Conservation (phyloP, 208 protist species). For the Acanthamoeba sp. region DNA sequence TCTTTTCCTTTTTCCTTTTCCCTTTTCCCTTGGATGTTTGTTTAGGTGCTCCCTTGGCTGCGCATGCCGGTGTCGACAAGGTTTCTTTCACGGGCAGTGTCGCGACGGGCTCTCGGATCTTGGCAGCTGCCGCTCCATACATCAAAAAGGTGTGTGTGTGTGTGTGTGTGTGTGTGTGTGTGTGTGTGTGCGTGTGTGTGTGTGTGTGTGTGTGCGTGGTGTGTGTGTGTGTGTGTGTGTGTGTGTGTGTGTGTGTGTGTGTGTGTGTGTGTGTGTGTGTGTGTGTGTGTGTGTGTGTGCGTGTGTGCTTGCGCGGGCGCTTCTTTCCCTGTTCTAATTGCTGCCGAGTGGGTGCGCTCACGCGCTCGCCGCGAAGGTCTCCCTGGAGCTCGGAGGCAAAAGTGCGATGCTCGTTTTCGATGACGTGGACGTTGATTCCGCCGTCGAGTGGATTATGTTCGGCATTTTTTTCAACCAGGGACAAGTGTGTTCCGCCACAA, state of each 20-base stretch:
- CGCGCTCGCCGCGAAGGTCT: neutral
- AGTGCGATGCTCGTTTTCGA: conserved; percentile 63
- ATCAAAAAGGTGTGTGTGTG: conserved; percentile 22
- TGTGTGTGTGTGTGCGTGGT: neutral
- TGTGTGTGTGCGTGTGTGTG: too few species aligned
- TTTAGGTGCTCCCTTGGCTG: conserved; percentile 3
- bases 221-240: neutral
- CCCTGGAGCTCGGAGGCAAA: conserved; percentile 71
- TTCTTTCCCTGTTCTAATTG: neutral
- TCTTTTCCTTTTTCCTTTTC: neutral
- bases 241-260: neutral
- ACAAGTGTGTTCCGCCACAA: conserved; percentile 68
- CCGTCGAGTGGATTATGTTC: conserved; percentile 73
- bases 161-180: neutral
- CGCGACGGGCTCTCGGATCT: neutral
- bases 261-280: neutral
- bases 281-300: neutral
- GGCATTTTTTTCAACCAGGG: conserved; percentile 74
- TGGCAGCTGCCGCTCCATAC: conserved; percentile 7
- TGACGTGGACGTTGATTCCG: conserved; percentile 46
- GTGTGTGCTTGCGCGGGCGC: too few species aligned
- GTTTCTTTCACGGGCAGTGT: conserved; percentile 44
- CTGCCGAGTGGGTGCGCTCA: neutral
- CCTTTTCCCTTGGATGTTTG: neutral
- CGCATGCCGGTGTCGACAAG: conserved; percentile 10